phyloP scores from a whole-genome alignment of 2,329 filamentous ascomycete genomes.

The Annulohypoxylon truncatum region DNA sequence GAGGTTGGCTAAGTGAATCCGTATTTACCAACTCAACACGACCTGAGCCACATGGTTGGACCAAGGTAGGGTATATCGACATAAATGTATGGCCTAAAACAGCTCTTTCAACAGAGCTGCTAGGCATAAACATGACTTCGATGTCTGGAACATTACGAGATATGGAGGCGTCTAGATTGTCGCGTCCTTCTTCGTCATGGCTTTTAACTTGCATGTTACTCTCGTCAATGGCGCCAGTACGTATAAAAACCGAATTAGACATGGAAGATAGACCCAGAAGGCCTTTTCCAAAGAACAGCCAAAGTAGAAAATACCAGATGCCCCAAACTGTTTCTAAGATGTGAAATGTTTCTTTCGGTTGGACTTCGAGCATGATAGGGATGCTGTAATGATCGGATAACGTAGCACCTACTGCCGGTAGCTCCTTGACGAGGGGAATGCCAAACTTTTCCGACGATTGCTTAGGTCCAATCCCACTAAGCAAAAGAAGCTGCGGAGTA shows the following conservation, averaged over 20 bases:
- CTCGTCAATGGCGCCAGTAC: not conserved
- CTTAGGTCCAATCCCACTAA: slow-evolving; percentile 51
- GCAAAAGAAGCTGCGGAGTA: slow-evolving; percentile 50
- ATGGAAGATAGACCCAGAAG: not conserved
- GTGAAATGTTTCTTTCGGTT: not conserved
- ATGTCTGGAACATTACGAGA: not conserved
- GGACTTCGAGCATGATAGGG: slow-evolving; percentile 46
- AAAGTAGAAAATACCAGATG: not conserved
- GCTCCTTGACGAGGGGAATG: slow-evolving; percentile 43
- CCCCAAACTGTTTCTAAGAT: not conserved
- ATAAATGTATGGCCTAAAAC: not conserved
- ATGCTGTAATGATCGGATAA: slow-evolving; percentile 49
- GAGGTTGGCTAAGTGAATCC: not conserved
- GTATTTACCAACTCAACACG: not conserved
- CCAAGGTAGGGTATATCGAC: not conserved
- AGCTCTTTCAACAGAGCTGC: not conserved
- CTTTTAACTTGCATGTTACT: not conserved
- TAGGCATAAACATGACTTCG: not conserved
- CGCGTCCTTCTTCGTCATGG: not conserved
- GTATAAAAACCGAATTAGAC: not conserved
- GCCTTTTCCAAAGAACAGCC: not conserved
- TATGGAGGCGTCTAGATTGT: not conserved
- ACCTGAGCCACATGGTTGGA: not conserved
- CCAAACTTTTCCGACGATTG: slow-evolving; percentile 33
- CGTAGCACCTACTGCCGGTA: slow-evolving; percentile 45